Evolutionary conservation across 371 early-diverging fungal genomes (phyloP), one percentile per base, ranked within the genome.

Genomic region (Smittium culicis): DNA sequence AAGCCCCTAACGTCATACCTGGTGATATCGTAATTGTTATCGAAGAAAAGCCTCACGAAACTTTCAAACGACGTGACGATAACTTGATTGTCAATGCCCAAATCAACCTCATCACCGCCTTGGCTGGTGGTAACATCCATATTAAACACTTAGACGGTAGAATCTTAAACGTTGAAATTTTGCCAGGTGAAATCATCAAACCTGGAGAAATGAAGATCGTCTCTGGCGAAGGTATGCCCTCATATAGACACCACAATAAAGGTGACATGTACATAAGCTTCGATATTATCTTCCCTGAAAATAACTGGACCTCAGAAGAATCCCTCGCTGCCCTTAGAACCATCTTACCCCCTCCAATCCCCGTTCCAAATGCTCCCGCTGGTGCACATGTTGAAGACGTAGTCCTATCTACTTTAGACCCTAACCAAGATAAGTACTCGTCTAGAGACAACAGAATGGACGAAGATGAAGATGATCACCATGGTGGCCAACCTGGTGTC

Each of bases 151-250:
- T 96, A 65, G 96, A 96, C 71, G 91, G 90, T 73, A 86, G 95
- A 59, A 82, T 87, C n/a, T 81, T 97, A 55, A 79, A 87, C 67
- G 93, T 96, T 35, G 80, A 76, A 55, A 89, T 94, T 68, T 80
- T 89, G 34, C 90, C 96, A 54, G 97, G 96, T 33, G 86, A 89
- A 72, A 87, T 89, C 32, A 93, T 98, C 75, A 86, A 85, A 73
- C 97, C 96, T 29, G 86, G 85, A 33, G 88, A 88, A 72, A 79
- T 87, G 61, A 96, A 94, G 81, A 82, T 82, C 68, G 86, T 96
- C 69, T 77, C 74, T 62, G 83, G 86, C 69, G 94, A 98, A 79
- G 98, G 98, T 66, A 95, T 98, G 96, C 99, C 99, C 55, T 83
- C 84, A 65, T 88, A 85, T 80, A 79, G 83, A 64, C 92, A 92